A percentile compares a stretch with the other conserved stretches of the same genome.
phyloP scores from a whole-genome alignment of 352 stramenopile genomes.

The Phytophthora fragariae region DNA sequence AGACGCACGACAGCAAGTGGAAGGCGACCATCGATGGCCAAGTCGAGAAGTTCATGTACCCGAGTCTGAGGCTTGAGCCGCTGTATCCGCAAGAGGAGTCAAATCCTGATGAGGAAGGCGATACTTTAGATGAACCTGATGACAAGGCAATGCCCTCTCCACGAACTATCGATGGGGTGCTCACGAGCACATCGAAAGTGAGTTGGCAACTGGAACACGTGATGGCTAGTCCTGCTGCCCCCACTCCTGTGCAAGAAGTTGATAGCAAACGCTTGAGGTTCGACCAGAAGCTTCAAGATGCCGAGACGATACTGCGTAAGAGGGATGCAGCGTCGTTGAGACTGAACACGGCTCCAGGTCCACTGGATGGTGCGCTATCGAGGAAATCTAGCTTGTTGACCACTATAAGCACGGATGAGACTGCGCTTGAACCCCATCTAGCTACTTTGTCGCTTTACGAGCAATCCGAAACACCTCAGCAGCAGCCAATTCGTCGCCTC shows the following conservation, averaged over 20 bases:
- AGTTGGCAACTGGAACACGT: slow-evolving; percentile 62
- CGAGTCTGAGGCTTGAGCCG: slow-evolving; percentile 62
- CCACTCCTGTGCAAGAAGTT: slow-evolving; percentile 26
- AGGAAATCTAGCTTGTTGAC: slow-evolving; percentile 7
- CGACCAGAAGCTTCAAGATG: slow-evolving; percentile 65
- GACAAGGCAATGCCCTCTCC: slow-evolving; percentile 38
- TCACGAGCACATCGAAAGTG: slow-evolving; percentile 51
- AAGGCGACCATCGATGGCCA: slow-evolving; percentile 65
- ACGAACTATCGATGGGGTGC: slow-evolving; percentile 42
- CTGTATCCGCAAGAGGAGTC: slow-evolving; percentile 40
- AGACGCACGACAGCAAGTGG: slow-evolving; percentile 67
- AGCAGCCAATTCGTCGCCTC: slow-evolving; percentile 59
- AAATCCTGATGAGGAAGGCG: neutral
- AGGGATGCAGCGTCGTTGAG: slow-evolving; percentile 40
- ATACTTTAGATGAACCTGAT: neutral
- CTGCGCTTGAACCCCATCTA: neutral
- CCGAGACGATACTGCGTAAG: slow-evolving; percentile 59
- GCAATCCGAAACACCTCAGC: slow-evolving; percentile 36
- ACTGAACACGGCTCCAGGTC: slow-evolving; percentile 5
- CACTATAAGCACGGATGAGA: neutral
- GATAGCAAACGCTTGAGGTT: slow-evolving; percentile 52
- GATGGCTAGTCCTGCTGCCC: slow-evolving; percentile 40
- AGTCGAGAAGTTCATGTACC: slow-evolving; percentile 82
- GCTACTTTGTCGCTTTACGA: slow-evolving; percentile 33
- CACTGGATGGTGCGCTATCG: neutral